Conservation (phyloP, 2,329 filamentous ascomycete species). For the Aphanocladium album region DNA sequence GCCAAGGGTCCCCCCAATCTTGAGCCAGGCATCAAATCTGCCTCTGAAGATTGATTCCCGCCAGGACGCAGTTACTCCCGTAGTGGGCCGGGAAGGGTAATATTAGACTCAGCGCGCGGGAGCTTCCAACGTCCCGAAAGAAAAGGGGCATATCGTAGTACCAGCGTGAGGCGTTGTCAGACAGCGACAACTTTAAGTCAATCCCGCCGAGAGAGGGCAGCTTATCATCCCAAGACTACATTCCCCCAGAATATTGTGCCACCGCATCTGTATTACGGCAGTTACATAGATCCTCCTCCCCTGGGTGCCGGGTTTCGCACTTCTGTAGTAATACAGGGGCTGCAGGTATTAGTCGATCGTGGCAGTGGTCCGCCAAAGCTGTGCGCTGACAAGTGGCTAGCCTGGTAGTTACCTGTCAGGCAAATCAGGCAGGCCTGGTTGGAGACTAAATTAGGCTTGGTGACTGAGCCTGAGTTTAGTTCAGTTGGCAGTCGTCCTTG, state of each 20-base stretch:
- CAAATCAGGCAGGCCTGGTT: background rate
- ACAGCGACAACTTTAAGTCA: background rate
- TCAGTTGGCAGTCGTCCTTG: background rate
- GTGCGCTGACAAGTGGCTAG: background rate
- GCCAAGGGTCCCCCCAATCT: background rate
- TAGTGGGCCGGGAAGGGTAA: slow-evolving; percentile 1
- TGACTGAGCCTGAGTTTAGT: background rate
- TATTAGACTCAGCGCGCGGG: background rate
- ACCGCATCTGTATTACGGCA: background rate
- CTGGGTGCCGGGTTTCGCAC: background rate
- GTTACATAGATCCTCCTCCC: background rate
- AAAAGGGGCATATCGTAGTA: background rate
- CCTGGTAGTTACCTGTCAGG: background rate
- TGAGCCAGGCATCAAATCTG: background rate
- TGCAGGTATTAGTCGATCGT: background rate
- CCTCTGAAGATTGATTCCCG: background rate
- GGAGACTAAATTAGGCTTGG: background rate
- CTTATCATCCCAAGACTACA: background rate
- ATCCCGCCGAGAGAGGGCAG: background rate
- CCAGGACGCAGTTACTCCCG: background rate
- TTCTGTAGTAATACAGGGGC: background rate
- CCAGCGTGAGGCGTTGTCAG: background rate
- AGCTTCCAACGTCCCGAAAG: background rate
- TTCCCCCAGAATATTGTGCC: background rate
- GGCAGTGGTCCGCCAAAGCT: background rate